Conservation (phyloP, 2,329 filamentous ascomycete genomes). For the Cryphonectria parasitica region DNA sequence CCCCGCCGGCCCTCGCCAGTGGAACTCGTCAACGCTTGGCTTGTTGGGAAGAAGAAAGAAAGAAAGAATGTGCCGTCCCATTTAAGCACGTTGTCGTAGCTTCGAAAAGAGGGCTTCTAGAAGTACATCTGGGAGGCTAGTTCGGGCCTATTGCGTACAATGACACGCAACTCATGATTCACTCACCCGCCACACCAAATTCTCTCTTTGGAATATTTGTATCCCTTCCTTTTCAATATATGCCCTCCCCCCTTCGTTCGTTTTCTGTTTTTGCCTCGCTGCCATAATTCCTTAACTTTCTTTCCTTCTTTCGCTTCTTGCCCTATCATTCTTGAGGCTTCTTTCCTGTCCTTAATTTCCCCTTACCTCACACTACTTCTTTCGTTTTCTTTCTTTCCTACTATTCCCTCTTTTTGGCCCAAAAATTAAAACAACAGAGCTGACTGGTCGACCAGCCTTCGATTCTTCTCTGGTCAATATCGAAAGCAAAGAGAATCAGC, state of each 20-base stretch:
- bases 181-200: conserved; percentile 19
- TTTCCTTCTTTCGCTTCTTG: neutral
- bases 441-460: conserved; percentile 18
- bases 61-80: conserved; percentile 6
- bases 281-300: neutral
- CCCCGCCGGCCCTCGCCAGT: neutral
- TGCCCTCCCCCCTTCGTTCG: conserved; percentile 9
- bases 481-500: conserved; percentile 27
- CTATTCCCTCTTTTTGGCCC: too few relatives aligned
- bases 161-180: conserved; percentile 14
- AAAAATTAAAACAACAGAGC: neutral
- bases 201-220: conserved; percentile 5
- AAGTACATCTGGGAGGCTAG: neutral
- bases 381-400: neutral
- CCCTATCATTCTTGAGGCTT: neutral
- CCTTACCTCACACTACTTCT: neutral
- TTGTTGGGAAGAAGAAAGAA: neutral
- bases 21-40: neutral
- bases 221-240: neutral
- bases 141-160: conserved; percentile 2
- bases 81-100: neutral
- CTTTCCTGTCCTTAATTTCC: neutral
- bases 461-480: conserved; percentile 23
- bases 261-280: conserved; percentile 4
- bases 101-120: conserved; percentile 16